Base-by-base conservation (phyloP, 495 filamentous ascomycete genomes). In the Amniculicola lignicola region DNA sequence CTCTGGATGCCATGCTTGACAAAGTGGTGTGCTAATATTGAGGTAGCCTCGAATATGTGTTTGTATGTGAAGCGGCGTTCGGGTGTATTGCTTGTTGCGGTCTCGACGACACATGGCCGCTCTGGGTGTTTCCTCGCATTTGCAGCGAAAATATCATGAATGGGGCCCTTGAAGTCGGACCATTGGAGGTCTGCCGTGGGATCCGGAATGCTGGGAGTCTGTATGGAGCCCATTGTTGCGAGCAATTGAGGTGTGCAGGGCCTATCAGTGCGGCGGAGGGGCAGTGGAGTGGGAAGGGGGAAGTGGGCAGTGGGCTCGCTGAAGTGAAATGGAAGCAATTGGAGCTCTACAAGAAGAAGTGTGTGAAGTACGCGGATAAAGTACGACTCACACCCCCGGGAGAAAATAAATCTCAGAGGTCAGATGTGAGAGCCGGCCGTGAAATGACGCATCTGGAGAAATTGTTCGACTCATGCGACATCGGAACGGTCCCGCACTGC, bases 21-120 rank as follows among this genome's bases (percentile, higher is more conserved):
- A 23, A 96, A 74, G 63, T 93, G 78, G 70, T 91, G 86, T 7
- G 87, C 86, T 3, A 97, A 73, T 10, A 82, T 77, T 64, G 95
- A 94, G 10, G 88, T 86, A 0, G 86, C 86, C 70, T 95, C 84
- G 66, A 90, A 82, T 56, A 98, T 95, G 64, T 96, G 89, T 52
- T 73, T 71, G 70, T 98, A 98, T 2, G 86, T 95, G 66, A 95
- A 97, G 24, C 76, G 68, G 43, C 91, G 76, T 40, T 77, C 66
- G 3, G 85, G 75, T 0, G 79, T 74, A 1, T 67, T 78, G 19
- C 72, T 77, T 4, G 82, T 82, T 36, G 79, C 79, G 1, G 93
- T 96, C 65, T 96, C 92, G 2, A 89, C 75, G 9, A 97, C 88
- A 61, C 90, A 96, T 21, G 82, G 74, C 61, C 84, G 77, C 14